Conservation (phyloP, 1,284 basidiomycete species). For the Rhodofomes roseus region DNA sequence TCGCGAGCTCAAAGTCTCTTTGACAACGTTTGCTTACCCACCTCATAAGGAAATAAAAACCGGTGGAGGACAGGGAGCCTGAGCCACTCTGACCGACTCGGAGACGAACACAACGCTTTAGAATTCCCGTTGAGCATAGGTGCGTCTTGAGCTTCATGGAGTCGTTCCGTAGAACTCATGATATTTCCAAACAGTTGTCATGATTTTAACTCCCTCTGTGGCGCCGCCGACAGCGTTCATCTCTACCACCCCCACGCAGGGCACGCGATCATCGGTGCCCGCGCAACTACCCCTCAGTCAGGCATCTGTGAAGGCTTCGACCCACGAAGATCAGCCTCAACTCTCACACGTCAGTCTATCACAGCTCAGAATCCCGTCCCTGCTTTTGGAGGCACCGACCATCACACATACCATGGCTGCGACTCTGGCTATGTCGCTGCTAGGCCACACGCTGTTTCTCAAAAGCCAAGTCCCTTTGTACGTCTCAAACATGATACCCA, state of each 20-base stretch:
- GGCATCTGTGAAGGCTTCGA: background rate
- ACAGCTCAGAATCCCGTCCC: conserved; percentile 32
- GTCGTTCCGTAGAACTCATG: too few relatives aligned
- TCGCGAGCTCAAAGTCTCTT: too few relatives aligned
- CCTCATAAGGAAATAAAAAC: too few relatives aligned
- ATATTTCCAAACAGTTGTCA: background rate
- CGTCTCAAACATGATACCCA: conserved; percentile 32
- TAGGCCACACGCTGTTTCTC: conserved; percentile 67
- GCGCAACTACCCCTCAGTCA: background rate
- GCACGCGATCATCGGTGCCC: background rate
- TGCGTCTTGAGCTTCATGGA: too few relatives aligned
- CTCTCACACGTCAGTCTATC: background rate
- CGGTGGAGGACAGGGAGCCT: too few relatives aligned
- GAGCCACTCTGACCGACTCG: too few relatives aligned
- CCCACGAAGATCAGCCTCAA: background rate
- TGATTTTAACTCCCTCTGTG: conserved; percentile 2
- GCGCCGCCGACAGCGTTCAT: background rate
- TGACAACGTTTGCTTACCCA: too few relatives aligned
- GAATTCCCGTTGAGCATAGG: too few relatives aligned
- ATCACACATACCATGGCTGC: conserved; percentile 59
- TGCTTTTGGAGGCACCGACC: conserved; percentile 45
- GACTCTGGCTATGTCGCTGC: conserved; percentile 51
- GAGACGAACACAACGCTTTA: too few relatives aligned
- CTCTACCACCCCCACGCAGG: background rate
- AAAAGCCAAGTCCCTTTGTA: conserved; percentile 77